Conservation (phyloP, 345 rosid genomes). For the Gossypium sturtianum region DNA sequence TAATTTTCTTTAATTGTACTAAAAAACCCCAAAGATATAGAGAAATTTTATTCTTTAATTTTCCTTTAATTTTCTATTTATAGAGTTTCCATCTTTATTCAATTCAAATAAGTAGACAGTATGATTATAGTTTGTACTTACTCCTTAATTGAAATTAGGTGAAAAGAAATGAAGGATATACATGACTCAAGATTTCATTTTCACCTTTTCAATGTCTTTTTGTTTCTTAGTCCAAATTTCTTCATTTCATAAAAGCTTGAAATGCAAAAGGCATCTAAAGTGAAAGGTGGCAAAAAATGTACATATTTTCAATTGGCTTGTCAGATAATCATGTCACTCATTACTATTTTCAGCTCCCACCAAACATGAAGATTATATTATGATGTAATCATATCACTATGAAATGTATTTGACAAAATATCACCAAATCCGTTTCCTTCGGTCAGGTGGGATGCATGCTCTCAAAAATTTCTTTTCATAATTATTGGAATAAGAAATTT, state of each 20-base stretch:
- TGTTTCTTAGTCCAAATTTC: not conserved
- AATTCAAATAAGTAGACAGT: not conserved
- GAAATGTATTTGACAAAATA: not conserved
- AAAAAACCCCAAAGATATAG: no score
- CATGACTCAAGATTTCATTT: not conserved
- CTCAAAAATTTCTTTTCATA: not conserved
- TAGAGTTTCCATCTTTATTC: not conserved
- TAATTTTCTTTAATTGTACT: no score
- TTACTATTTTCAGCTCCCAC: not conserved
- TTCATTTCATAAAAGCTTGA: not conserved
- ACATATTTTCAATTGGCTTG: not conserved
- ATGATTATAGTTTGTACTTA: slow-evolving; percentile 6
- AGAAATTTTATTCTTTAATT: not conserved
- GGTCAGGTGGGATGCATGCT: not conserved
- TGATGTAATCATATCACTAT: not conserved
- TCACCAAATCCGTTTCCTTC: not conserved
- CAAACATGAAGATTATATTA: not conserved
- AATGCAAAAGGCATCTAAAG: not conserved
- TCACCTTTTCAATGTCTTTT: not conserved
- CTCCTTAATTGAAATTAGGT: not conserved
- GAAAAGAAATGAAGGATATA: not conserved
- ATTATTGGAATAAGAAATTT: not conserved
- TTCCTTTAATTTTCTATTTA: not conserved
- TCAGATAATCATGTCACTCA: not conserved
- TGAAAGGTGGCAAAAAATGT: not conserved